Conservation (phyloP, 164 flowering plant species). For the Litsea cubeba region DNA sequence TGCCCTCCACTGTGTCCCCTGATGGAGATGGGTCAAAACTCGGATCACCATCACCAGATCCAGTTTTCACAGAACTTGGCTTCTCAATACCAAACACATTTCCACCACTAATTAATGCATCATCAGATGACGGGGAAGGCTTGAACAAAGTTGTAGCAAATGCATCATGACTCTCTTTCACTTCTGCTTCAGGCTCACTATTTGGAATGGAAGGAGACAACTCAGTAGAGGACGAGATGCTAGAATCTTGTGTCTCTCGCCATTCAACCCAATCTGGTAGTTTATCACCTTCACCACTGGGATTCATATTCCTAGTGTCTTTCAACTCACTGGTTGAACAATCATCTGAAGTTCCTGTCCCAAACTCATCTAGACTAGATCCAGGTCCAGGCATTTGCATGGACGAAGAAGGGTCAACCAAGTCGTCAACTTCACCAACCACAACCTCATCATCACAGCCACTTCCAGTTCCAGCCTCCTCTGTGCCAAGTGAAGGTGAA, state of each 20-base stretch:
- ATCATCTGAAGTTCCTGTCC: neutral
- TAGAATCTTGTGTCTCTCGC: slow-evolving; percentile 54
- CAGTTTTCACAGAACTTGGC: slow-evolving; percentile 5
- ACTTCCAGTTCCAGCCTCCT: slow-evolving; percentile 17
- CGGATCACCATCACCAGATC: neutral
- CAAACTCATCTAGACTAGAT: neutral
- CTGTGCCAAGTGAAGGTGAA: slow-evolving; percentile 51
- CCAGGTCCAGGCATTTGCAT: slow-evolving; percentile 25
- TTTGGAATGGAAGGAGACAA: slow-evolving; percentile 22
- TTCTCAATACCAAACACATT: neutral
- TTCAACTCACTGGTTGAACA: slow-evolving; percentile 13
- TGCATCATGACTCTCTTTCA: slow-evolving; percentile 3
- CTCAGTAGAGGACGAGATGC: slow-evolving; percentile 14
- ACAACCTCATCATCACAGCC: slow-evolving; percentile 41
- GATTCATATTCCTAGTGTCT: slow-evolving; percentile 14
- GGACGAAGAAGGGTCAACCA: slow-evolving; percentile 51
- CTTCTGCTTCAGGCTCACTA: slow-evolving; percentile 26
- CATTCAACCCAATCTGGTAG: slow-evolving; percentile 81
- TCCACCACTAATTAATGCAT: slow-evolving; percentile 1
- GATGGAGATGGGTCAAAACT: neutral
- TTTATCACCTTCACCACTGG: slow-evolving; percentile 42
- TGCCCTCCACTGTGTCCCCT: slow-evolving; percentile 9
- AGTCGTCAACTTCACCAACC: slow-evolving; percentile 48
- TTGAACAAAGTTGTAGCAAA: slow-evolving; percentile 3
- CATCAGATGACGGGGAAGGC: slow-evolving; percentile 9